Evolutionary conservation across 371 early-diverging fungal genomes (phyloP).

Genomic region (Lichtheimia ornata): DNA sequence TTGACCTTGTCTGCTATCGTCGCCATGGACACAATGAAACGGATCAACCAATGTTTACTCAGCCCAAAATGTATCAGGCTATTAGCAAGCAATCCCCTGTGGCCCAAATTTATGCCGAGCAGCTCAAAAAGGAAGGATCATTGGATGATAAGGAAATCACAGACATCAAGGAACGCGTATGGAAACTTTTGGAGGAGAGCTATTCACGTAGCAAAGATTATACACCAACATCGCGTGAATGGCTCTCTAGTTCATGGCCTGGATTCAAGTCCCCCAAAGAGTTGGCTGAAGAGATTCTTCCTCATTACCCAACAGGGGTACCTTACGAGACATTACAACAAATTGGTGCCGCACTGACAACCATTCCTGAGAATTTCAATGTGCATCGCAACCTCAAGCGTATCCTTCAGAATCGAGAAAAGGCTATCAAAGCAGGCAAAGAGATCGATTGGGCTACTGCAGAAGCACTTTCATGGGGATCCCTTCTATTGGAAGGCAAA

Average conservation of each 20-base stretch:
- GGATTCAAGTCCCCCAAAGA: conserved; percentile 84
- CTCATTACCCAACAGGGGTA: conserved; percentile 82
- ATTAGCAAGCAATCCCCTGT: conserved; percentile 85
- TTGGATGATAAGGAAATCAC: conserved; percentile 82
- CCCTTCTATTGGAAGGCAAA: conserved; percentile 85
- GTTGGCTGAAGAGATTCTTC: conserved; percentile 68
- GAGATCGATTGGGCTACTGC: conserved; percentile 97
- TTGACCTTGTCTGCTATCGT: conserved; percentile 96
- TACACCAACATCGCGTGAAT: conserved; percentile 86
- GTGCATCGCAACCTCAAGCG: conserved; percentile 85
- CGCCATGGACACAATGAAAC: conserved; percentile 98
- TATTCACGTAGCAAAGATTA: conserved; percentile 89
- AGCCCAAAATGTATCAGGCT: conserved; percentile 95
- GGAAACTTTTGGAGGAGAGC: conserved; percentile 89
- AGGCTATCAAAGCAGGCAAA: conserved; percentile 72
- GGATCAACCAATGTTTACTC: conserved; percentile 97
- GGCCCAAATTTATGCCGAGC: conserved; percentile 79
- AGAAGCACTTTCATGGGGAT: conserved; percentile 93
- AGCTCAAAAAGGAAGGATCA: conserved; percentile 83
- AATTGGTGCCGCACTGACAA: conserved; percentile 80
- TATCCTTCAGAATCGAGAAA: conserved; percentile 83
- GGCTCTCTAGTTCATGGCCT: conserved; percentile 93
- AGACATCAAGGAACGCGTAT: conserved; percentile 86
- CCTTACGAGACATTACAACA: conserved; percentile 70
- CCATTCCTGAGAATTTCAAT: conserved; percentile 84